Conservation (phyloP, 768 basidiomycete genomes). For the Tulasnella sp. region DNA sequence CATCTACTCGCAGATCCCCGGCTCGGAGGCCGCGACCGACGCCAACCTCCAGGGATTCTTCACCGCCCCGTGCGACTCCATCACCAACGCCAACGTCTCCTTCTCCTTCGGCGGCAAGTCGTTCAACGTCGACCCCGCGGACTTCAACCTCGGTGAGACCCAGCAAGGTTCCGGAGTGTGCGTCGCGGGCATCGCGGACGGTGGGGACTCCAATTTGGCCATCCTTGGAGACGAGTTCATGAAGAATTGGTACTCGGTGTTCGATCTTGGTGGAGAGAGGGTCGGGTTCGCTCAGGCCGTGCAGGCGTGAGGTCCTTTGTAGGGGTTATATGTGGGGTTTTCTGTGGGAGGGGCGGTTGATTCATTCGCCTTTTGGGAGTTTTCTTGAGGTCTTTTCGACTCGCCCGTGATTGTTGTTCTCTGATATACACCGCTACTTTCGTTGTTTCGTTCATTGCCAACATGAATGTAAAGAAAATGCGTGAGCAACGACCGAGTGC, state of each 20-base stretch:
- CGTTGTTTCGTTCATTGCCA: too few species aligned
- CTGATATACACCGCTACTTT: too few species aligned
- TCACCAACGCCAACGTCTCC: background rate
- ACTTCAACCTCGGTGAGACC: background rate
- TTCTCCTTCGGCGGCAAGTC: background rate
- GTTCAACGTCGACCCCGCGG: background rate
- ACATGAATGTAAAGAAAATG: too few species aligned
- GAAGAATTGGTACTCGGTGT: background rate
- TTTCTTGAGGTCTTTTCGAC: too few species aligned
- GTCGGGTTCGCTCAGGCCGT: background rate
- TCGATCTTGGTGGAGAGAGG: background rate
- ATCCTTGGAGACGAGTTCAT: background rate
- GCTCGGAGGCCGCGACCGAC: constrained; percentile 10
- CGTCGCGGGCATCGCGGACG: constrained; percentile 7
- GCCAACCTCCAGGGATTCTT: constrained; percentile 11
- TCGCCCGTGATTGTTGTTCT: too few species aligned
- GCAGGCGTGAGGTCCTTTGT: background rate
- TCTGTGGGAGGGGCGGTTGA: background rate
- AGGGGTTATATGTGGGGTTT: background rate
- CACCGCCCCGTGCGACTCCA: constrained; percentile 11
- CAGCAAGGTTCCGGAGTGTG: background rate
- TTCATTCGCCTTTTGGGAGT: too few species aligned
- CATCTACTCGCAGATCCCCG: constrained; percentile 18
- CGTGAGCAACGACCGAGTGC: too few species aligned
- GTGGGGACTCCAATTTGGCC: background rate